Conservation (phyloP, 164 flowering plant genomes). For the Tinospora cordifolia region DNA sequence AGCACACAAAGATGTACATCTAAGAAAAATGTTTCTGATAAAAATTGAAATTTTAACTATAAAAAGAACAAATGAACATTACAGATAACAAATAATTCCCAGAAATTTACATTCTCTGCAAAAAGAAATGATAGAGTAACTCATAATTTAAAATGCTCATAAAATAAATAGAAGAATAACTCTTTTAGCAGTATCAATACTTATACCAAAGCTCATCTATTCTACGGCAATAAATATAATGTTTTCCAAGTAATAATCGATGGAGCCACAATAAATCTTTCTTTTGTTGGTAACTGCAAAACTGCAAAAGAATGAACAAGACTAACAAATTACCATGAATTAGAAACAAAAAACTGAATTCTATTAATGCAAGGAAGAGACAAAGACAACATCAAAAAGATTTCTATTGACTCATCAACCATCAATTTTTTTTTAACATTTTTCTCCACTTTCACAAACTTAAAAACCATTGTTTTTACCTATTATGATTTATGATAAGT, state of each 20-base stretch:
- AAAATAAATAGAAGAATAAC: background rate
- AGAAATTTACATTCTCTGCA: slow-evolving; percentile 1
- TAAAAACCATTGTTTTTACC: too few species aligned
- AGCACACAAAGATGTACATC: too few species aligned
- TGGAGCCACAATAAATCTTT: background rate
- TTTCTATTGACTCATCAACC: too few species aligned
- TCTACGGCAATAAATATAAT: too few species aligned
- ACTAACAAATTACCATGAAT: background rate
- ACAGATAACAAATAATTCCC: background rate
- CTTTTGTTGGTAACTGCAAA: background rate
- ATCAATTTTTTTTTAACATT: too few species aligned
- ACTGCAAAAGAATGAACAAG: background rate
- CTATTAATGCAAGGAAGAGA: too few species aligned
- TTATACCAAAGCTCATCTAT: background rate
- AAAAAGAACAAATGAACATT: background rate
- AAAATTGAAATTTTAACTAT: too few species aligned
- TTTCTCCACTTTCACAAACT: too few species aligned
- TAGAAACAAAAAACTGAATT: too few species aligned
- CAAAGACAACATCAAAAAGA: too few species aligned
- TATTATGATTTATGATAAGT: too few species aligned
- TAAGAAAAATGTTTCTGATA: too few species aligned
- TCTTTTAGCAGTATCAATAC: background rate
- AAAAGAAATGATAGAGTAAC: background rate
- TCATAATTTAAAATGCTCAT: background rate
- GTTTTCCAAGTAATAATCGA: background rate